These are phyloP conservation scores for Arthrocladium fulminans DNA, from an alignment of 2,329 filamentous ascomycete genomes.

Conservation along the genomic window DNA sequence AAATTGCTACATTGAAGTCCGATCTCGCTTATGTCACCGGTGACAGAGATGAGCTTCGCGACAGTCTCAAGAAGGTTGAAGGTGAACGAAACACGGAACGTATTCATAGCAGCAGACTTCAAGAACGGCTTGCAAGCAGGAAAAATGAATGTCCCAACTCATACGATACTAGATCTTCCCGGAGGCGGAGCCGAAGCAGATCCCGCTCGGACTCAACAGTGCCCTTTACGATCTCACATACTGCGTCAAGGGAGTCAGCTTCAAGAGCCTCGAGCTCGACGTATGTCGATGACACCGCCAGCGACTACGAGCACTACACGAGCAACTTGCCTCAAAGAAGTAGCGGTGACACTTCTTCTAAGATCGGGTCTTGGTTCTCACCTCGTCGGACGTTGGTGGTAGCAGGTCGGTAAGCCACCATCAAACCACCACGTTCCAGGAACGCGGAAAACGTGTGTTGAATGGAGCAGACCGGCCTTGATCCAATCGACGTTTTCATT, in stretches of 20 bases:
- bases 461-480: too few species aligned
- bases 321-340: neutral
- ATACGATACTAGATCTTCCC: neutral
- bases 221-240: neutral
- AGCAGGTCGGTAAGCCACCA: neutral
- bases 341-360: neutral
- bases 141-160: neutral
- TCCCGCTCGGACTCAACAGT: neutral
- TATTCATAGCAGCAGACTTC: neutral
- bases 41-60: conserved; percentile 1
- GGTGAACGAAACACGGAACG: conserved; percentile 1
- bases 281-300: conserved; percentile 3
- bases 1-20: neutral
- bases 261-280: conserved; percentile 7
- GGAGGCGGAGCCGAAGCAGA: neutral
- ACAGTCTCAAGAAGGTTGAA: conserved; percentile 1
- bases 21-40: neutral
- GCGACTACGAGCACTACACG: conserved; percentile 6
- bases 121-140: conserved; percentile 1
- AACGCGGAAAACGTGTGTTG: too few species aligned
- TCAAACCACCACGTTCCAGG: too few species aligned
- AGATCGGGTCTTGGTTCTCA: conserved; percentile 5
- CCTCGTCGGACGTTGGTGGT: neutral
- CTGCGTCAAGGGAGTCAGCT: neutral
- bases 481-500: too few species aligned